phyloP scores from a whole-genome alignment of 768 basidiomycete genomes.

The Tephrocybe sp. region DNA sequence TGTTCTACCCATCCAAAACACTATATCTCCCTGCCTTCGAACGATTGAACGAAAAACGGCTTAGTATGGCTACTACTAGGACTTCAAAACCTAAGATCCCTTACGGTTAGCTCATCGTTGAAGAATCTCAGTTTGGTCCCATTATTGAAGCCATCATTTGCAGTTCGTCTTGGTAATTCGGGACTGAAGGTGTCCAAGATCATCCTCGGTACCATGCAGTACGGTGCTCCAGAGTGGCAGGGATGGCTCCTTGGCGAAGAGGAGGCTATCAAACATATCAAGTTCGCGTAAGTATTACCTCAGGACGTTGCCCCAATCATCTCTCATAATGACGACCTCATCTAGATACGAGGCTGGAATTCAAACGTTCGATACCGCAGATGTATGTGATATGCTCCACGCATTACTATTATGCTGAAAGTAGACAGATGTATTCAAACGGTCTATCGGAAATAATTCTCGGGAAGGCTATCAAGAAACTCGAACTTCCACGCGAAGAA shows the following conservation, averaged over 20 bases:
- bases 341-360: conserved; percentile 59
- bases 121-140: too few species aligned
- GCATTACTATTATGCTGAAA: not conserved
- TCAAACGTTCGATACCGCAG: conserved; percentile 59
- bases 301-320: too few species aligned
- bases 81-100: too few species aligned
- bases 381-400: not conserved
- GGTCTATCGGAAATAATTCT: conserved; percentile 64
- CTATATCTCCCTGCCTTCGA: too few species aligned
- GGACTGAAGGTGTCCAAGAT: conserved; percentile 64
- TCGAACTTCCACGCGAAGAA: conserved; percentile 66
- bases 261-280: conserved; percentile 52
- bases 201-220: conserved; percentile 65
- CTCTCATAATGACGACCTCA: too few species aligned
- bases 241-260: conserved; percentile 45
- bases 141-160: too few species aligned
- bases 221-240: conserved; percentile 52
- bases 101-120: too few species aligned
- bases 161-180: conserved; percentile 48
- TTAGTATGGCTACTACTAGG: too few species aligned
- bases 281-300: conserved; percentile 34
- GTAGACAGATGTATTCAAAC: conserved; percentile 56
- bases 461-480: conserved; percentile 68
- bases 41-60: too few species aligned
- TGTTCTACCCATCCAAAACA: too few species aligned